A percentile compares a stretch with the other conserved stretches of the same genome.
phyloP scores from a whole-genome alignment of 2,329 filamentous ascomycete genomes.

The Penicillium sp. region DNA sequence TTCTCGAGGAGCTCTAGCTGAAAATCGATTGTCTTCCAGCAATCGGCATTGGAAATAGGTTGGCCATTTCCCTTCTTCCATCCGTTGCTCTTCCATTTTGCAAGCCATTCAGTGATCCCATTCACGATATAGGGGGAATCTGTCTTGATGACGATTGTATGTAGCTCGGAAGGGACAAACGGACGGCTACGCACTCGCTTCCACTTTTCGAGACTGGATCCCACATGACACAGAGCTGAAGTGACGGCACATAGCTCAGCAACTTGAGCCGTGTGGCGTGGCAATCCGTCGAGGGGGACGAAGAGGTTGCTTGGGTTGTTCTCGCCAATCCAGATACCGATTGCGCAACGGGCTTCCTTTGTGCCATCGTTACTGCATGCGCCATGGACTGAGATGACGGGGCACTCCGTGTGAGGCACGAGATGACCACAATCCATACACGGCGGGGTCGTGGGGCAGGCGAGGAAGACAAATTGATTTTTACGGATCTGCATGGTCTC shows the following conservation, averaged over 20 bases:
- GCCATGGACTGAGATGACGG: background rate
- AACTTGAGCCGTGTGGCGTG: slow-evolving; percentile 14
- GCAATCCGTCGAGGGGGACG: slow-evolving; percentile 1
- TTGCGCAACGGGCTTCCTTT: background rate
- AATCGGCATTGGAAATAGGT: slow-evolving; percentile 20
- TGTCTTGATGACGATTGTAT: slow-evolving; percentile 25
- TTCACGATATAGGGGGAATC: slow-evolving; percentile 36
- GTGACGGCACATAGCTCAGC: slow-evolving; percentile 19
- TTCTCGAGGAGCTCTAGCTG: slow-evolving; percentile 17
- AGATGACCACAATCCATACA: background rate
- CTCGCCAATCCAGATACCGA: background rate
- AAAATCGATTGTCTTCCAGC: slow-evolving; percentile 22
- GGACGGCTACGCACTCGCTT: background rate
- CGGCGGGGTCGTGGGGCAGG: background rate
- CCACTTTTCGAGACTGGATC: background rate
- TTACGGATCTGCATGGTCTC: background rate
- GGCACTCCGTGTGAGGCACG: background rate
- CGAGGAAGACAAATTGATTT: background rate
- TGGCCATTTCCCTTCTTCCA: slow-evolving; percentile 24
- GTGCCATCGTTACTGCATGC: background rate
- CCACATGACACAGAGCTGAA: slow-evolving; percentile 6
- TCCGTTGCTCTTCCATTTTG: slow-evolving; percentile 30
- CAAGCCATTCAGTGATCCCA: slow-evolving; percentile 29
- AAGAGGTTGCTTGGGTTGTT: slow-evolving; percentile 5
- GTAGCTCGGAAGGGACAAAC: background rate